Conservation (phyloP, 345 rosid genomes). For the Arabidopsis arenosa region DNA sequence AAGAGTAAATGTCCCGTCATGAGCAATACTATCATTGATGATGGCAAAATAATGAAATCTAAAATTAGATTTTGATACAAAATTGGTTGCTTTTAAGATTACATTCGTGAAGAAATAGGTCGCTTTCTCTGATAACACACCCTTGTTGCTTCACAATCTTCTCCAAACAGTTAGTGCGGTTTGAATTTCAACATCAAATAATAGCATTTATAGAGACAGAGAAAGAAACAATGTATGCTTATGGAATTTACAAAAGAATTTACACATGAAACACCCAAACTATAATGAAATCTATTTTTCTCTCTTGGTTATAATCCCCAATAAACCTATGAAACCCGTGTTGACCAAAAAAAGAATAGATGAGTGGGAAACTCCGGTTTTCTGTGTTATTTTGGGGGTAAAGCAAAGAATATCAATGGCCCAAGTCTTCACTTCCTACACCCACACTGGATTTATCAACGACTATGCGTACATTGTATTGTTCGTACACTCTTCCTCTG, state of each 20-base stretch:
- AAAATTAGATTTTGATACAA: neutral
- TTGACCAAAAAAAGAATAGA: neutral
- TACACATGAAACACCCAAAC: conserved; percentile 42
- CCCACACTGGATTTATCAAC: conserved; percentile 80
- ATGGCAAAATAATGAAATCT: neutral
- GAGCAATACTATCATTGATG: neutral
- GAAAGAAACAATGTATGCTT: conserved; percentile 24
- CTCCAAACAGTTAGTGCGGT: conserved; percentile 12
- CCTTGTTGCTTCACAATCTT: conserved; percentile 23
- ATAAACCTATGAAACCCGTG: conserved; percentile 40
- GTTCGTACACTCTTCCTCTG: conserved; percentile 83
- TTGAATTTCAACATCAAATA: conserved; percentile 15
- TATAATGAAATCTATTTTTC: conserved; percentile 31
- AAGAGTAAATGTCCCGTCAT: neutral
- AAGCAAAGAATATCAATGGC: conserved; percentile 47
- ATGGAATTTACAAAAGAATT: conserved; percentile 39
- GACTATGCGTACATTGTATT: conserved; percentile 79
- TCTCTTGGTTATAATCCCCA: conserved; percentile 18
- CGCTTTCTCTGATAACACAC: neutral
- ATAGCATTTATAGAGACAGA: conserved; percentile 19
- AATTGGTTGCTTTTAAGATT: neutral
- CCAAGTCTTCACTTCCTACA: conserved; percentile 76
- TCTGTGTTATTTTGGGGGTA: conserved; percentile 9
- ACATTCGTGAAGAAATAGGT: neutral
- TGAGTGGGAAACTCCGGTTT: conserved; percentile 9